Conservation (phyloP, 148 eudicot genomes). For the Rhododendron kiyosumense region DNA sequence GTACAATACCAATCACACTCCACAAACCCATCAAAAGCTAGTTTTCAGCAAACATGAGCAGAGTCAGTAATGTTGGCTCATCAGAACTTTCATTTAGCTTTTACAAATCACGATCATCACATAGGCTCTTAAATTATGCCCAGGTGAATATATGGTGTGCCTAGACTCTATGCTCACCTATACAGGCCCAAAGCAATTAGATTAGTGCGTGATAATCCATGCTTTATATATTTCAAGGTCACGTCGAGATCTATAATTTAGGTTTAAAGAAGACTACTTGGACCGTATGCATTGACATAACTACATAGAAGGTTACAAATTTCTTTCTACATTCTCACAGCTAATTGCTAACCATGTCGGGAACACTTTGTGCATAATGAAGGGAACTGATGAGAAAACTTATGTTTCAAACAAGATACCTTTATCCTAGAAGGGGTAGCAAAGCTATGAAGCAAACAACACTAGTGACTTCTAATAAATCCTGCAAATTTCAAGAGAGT, state of each 20-base stretch:
- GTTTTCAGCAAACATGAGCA: not conserved
- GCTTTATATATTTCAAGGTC: not conserved
- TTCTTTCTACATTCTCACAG: not conserved
- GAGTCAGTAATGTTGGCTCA: not conserved
- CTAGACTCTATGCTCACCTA: too few species aligned
- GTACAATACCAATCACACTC: not conserved
- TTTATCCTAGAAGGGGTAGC: not conserved
- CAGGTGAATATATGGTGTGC: not conserved
- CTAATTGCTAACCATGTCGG: not conserved
- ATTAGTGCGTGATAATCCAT: not conserved
- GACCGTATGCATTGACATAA: not conserved
- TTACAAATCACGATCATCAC: not conserved
- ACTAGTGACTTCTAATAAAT: slow-evolving; percentile 24
- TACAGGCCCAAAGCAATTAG: not conserved
- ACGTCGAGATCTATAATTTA: not conserved
- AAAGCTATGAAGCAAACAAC: not conserved
- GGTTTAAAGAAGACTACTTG: not conserved
- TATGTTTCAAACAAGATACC: slow-evolving; percentile 5
- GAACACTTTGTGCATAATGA: not conserved
- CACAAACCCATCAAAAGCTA: not conserved
- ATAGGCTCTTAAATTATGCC: not conserved
- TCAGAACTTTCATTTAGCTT: not conserved
- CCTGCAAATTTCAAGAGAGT: slow-evolving; percentile 22
- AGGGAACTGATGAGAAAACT: not conserved
- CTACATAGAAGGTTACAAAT: not conserved